Evolutionary conservation across 495 filamentous ascomycete species (phyloP), one percentile per base, ranked within the genome.

Genomic region (Penicillium diatomitis): DNA sequence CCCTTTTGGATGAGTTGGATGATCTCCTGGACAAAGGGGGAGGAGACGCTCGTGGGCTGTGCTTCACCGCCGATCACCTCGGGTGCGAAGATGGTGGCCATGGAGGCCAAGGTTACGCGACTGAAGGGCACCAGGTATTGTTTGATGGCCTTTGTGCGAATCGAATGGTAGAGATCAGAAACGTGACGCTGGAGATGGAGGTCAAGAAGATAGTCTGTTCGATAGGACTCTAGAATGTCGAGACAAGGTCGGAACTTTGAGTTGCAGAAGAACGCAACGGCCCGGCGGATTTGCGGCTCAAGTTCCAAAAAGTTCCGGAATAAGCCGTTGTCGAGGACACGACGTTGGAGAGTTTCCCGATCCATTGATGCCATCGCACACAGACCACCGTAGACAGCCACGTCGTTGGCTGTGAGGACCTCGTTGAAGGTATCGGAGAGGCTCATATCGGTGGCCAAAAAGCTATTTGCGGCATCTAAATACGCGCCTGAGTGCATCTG

Each of bases 201-300:
- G 58, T 98, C 94, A 8, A 96, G 83, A 11, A 91, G 72, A 58
- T 91, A 97, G 65, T 98, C 94, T 6, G 80, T 66, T 43, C 78
- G 81, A 66, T 92, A 90, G 30, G 78, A 76, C 48, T 94, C 86
- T 8, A 98, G 77, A 33, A 90, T 88, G 41, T 79, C 73, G 29
- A 98, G 75, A 53, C 90, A 96, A 4, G 80, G 74, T 2, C 86
- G 81, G 67, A 95, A 98, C 54, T 95, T 85, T 36, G 86, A 86
- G 47, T 82, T 87, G 54, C 88, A 85, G 65, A 97, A 97, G 70
- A 85, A 84, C 2, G 79, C 73, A 46, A 98, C 85, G 28, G 92
- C 94, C 12, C 88, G 87, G 43, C 94, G 86, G 51, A 98, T 86
- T 56, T 97, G 90, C 2, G 94, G 90, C 61, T 96, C 92, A 2